Percentiles rank a stretch among this genome's conserved stretches.
These are phyloP conservation scores for Hyphopichia burtonii DNA, from an alignment of 1,139 yeast genomes.

Conservation along the genomic window DNA sequence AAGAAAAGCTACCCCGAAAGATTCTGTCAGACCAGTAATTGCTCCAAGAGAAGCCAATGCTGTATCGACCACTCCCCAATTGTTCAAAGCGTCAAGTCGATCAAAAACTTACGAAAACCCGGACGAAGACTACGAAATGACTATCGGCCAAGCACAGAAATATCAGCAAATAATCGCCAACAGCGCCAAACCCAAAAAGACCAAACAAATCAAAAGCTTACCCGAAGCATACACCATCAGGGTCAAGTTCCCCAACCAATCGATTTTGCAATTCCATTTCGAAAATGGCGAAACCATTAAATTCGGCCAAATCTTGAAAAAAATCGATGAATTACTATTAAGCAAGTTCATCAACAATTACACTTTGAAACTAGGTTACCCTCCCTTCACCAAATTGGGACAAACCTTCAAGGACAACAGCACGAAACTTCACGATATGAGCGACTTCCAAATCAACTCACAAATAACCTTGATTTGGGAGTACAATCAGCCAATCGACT, in stretches of 20 bases:
- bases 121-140: constrained; percentile 48
- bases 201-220: constrained; percentile 4
- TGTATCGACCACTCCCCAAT: no score
- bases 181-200: constrained; percentile 26
- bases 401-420: constrained; percentile 31
- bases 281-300: constrained; percentile 34
- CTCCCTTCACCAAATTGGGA: constrained; percentile 43
- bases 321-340: constrained; percentile 34
- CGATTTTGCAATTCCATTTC: constrained; percentile 48
- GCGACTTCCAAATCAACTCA: constrained; percentile 28
- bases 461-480: constrained; percentile 40
- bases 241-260: constrained; percentile 53
- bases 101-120: constrained; percentile 35
- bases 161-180: constrained; percentile 49
- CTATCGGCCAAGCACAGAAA: constrained; percentile 51
- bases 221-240: constrained; percentile 39
- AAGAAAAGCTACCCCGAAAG: no score
- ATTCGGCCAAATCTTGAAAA: constrained; percentile 42
- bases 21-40: no score
- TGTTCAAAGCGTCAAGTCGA: constrained; percentile 20
- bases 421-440: constrained; percentile 30
- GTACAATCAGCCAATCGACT: constrained; percentile 6
- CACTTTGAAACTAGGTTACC: constrained; percentile 35
- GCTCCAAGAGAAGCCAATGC: no score
- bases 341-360: constrained; percentile 37